A percentile compares a stretch with the other conserved stretches of the same genome.
Conservation (phyloP, 2,329 filamentous ascomycete genomes). For the Colletotrichum neosansevieriae region DNA sequence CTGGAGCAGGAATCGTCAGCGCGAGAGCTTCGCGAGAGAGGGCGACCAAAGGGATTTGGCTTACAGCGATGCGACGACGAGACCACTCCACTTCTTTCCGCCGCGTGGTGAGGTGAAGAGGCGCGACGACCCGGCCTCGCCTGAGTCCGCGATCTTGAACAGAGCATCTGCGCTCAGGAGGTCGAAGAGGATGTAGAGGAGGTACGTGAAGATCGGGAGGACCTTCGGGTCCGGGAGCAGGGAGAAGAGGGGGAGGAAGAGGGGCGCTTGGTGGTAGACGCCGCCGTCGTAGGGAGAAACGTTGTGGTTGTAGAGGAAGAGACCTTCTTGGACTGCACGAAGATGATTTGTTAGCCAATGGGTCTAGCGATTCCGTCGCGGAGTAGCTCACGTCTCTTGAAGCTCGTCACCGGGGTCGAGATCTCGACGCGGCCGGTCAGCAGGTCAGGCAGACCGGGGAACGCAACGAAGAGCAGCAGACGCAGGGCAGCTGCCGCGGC, state of each 20-base stretch:
- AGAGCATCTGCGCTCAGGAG: slow-evolving; percentile 85
- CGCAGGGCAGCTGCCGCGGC: slow-evolving; percentile 81
- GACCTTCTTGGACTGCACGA: slow-evolving; percentile 85
- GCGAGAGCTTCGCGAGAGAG: slow-evolving; percentile 74
- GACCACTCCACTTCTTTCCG: slow-evolving; percentile 78
- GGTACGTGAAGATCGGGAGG: slow-evolving; percentile 79
- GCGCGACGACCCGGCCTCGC: slow-evolving; percentile 79
- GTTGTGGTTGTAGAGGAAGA: slow-evolving; percentile 96
- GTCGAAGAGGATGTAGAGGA: slow-evolving; percentile 86
- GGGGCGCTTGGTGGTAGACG: slow-evolving; percentile 83
- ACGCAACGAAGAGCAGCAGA: slow-evolving; percentile 81
- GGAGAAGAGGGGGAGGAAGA: slow-evolving; percentile 92
- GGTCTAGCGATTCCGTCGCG: not conserved
- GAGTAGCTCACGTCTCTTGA: slow-evolving; percentile 84
- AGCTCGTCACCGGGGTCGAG: slow-evolving; percentile 96
- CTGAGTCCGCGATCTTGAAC: slow-evolving; percentile 82
- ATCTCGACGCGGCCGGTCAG: slow-evolving; percentile 94
- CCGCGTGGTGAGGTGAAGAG: slow-evolving; percentile 84
- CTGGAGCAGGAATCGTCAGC: slow-evolving; percentile 75
- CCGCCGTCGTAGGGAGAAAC: slow-evolving; percentile 98
- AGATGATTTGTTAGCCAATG: slow-evolving; percentile 15
- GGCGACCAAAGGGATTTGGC: slow-evolving; percentile 42
- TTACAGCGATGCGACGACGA: slow-evolving; percentile 83
- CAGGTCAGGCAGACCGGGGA: slow-evolving; percentile 86
- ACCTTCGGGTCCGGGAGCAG: slow-evolving; percentile 78